Percentiles rank a stretch among this genome's conserved stretches.
Evolutionary conservation across 2,329 filamentous ascomycete species (phyloP).

Genomic region (Colletotrichum sp.): DNA sequence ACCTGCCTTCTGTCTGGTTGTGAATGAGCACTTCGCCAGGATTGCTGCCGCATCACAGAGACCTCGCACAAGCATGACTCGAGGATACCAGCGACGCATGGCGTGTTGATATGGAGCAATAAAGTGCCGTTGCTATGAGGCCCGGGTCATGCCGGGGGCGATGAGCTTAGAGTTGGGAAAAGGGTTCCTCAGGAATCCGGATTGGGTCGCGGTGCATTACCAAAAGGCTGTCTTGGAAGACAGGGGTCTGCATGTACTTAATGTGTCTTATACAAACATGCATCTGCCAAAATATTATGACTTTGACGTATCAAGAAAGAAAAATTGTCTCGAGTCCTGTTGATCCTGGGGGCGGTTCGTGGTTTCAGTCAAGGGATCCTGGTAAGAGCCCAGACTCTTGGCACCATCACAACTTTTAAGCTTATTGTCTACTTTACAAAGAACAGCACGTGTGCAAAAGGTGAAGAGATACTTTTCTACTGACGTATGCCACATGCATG

Average conservation of each 20-base stretch:
- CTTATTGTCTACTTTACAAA: neutral
- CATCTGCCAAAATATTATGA: neutral
- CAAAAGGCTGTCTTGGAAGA: neutral
- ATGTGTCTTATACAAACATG: neutral
- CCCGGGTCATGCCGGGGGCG: neutral
- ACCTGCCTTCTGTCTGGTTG: neutral
- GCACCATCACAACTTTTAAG: neutral
- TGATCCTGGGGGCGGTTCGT: neutral
- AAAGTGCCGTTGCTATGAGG: neutral
- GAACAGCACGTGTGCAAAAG: neutral
- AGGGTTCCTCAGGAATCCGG: neutral
- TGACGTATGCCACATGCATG: neutral
- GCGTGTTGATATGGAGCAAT: neutral
- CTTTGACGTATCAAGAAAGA: neutral
- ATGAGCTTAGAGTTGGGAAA: neutral
- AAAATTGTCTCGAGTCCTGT: neutral
- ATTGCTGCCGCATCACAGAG: neutral
- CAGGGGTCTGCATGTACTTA: slow-evolving; percentile 1
- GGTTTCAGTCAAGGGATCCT: neutral
- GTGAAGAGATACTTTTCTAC: neutral
- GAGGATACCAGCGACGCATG: neutral
- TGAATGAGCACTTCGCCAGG: neutral
- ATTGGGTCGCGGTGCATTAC: neutral
- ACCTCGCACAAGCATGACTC: neutral
- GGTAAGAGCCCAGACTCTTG: neutral